Evolutionary conservation across 2,329 filamentous ascomycete genomes (phyloP), one percentile per base, ranked within the genome.

Genomic region (Neoascochyta sp.): DNA sequence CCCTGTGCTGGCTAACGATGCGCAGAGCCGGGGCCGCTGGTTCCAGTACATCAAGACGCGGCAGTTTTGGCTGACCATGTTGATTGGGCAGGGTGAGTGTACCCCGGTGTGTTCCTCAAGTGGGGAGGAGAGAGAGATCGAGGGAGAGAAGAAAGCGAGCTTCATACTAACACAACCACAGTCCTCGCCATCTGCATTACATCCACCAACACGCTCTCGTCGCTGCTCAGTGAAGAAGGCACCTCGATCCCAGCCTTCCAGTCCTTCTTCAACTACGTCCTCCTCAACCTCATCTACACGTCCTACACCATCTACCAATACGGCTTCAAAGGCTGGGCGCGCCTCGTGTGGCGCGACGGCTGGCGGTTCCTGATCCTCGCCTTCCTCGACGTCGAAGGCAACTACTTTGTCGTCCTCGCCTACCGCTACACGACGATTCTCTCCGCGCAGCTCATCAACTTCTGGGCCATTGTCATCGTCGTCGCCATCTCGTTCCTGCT

Each of bases 381-480:
- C 29, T 95, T 96, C 64, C 76, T 92, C 49, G 92, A 98, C 58
- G 90, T 96, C 27, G 78, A 95, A 66, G 92, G 92, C 40, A 98
- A 98, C 68, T 98, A 95, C 71, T 96, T 96, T 61, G 89, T 89
- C 53, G 90, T 98, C 28, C 75, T 95, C 27, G 92, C 90, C 4
- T 98, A 96, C 69, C 76, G 83, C 37, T 81, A 63, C 36, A 95
- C 90, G 32, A 95, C 89, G 54, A 83, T 95, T 50, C 75, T 96
- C 27, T 92, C 84, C 12, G 88, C 88, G 10, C 89, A 96, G 71
- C 76, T 98, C 29, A 87, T 98, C 68, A 95, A 95, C 73, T 96
- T 96, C 69, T 96, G 90, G 90, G 86, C 89, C 50, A 96, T 98
- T 47, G 86, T 94, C 28, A 81, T 90, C 41, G 92, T 98, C 13